Conservation (phyloP, 805 yeast genomes). For the Starmerella apis region DNA sequence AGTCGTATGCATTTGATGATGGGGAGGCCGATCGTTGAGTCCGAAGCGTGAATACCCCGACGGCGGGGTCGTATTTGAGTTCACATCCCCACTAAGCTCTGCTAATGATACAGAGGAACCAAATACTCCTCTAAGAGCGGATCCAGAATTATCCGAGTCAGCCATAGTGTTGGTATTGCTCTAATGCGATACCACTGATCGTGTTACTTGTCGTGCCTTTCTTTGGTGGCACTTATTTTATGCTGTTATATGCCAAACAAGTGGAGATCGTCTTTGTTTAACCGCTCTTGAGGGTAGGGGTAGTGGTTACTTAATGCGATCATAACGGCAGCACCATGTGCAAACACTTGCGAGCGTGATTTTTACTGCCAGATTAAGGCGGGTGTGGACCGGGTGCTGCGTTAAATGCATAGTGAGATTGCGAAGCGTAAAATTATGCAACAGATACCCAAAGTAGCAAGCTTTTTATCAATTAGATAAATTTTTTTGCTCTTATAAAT, state of each 20-base stretch:
- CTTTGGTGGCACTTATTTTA: neutral
- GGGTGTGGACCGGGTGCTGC: no score
- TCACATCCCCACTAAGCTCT: slow-evolving; percentile 31
- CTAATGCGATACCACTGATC: no score
- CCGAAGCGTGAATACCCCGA: slow-evolving; percentile 24
- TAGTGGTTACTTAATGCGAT: slow-evolving; percentile 4
- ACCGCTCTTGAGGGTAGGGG: neutral
- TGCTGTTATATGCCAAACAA: neutral
- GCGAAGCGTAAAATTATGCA: no score
- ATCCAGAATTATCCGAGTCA: slow-evolving; percentile 3
- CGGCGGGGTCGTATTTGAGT: slow-evolving; percentile 5
- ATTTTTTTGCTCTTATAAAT: no score
- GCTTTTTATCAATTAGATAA: no score
- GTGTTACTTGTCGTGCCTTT: no score
- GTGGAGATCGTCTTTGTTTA: neutral
- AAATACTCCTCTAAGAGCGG: slow-evolving; percentile 32
- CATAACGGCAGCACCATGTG: neutral
- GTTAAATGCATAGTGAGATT: no score
- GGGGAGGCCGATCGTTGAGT: slow-evolving; percentile 22
- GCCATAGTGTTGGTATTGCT: neutral
- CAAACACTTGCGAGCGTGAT: neutral
- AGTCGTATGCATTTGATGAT: slow-evolving; percentile 24
- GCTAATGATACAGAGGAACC: slow-evolving; percentile 34
- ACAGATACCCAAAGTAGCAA: no score
- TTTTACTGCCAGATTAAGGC: no score